Evolutionary conservation across 306 rosid species (phyloP), one percentile per base, ranked within the genome.

Genomic region (Malus asiatica): DNA sequence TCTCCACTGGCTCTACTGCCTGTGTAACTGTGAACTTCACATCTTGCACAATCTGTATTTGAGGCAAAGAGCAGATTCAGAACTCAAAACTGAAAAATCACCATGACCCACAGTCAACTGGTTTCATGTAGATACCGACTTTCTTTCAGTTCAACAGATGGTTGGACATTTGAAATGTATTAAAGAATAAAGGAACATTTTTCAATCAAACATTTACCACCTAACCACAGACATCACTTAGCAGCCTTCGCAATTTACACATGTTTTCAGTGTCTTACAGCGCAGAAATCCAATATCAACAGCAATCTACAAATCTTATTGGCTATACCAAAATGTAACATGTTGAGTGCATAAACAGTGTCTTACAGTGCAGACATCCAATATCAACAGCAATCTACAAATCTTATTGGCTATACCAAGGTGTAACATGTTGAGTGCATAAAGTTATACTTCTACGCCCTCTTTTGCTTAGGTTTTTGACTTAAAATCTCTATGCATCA

Each of bases 1-100:
- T 92, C 84, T 96, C 99, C 68, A 96, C 84, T 23, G 99, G 99
- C 82, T 84, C 97, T 81, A 92, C 98, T 57, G 99, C 99, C 84
- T 96, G 99, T 81, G 83, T 87, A 58, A 96, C 98, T 19, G 98
- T 92, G 87, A 96, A 96, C 81, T 83, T 96, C 86, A 96, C 88
- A 48, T 96, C 99, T 3, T 85, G 88, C 75, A 96, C 99, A 73
- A 96, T 96, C 98, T 96, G 88, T 66, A 86, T 45, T 71, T 42
- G 59, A 76, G 68, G 58, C 60, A 71, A 78, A 75, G 15, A 45
- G 63, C 57, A 61, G 38, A 76, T 22, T 76, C 66, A 73, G 77
- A 22, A 42, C 32, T 53, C 66, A 71, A 30, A 23, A 46, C n/a
- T 27, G 29, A 29, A 32, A n/a, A 32, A 22, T 53, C 35, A 42